Evolutionary conservation across 139 green algal genomes (phyloP).

Genomic region (Dunaliella primolecta): DNA sequence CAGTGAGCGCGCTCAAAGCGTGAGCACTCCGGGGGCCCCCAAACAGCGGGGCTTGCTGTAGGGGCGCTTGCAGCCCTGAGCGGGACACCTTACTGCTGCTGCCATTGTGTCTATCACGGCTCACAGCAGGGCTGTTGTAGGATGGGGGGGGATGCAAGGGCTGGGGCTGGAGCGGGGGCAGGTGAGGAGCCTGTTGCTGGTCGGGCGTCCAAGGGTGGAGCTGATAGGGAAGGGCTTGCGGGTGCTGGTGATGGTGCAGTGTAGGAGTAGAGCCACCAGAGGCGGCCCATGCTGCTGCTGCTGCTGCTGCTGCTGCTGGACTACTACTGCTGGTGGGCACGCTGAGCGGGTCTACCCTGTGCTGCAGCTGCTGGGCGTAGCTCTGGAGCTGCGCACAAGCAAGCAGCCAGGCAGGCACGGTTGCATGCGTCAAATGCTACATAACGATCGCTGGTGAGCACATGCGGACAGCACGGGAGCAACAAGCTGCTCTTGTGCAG

Average conservation of each 20-base stretch:
- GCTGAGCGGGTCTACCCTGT: background rate
- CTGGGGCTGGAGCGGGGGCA: background rate
- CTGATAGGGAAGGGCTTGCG: background rate
- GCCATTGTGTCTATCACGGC: background rate
- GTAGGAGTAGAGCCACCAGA: too few species aligned
- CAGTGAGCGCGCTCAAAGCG: too few species aligned
- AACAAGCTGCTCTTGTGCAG: too few species aligned
- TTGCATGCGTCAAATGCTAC: too few species aligned
- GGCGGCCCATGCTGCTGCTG: too few species aligned
- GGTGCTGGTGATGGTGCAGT: background rate
- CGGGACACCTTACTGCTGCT: too few species aligned
- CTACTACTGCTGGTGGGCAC: too few species aligned
- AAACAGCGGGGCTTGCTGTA: slow-evolving; percentile 7
- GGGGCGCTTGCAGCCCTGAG: slow-evolving; percentile 5
- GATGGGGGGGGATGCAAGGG: background rate
- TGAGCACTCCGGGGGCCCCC: too few species aligned
- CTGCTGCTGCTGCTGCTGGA: too few species aligned
- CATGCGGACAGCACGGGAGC: too few species aligned
- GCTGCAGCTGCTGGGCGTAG: slow-evolving; percentile 12
- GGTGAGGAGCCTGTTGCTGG: background rate
- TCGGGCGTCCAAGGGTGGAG: background rate
- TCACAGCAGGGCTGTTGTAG: background rate
- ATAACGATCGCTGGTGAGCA: too few species aligned
- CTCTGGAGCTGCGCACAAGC: slow-evolving; percentile 1
- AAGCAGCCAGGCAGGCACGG: too few species aligned